Evolutionary conservation across 176 grass and related monocot genomes (phyloP).

Genomic region (Cocos nucifera): DNA sequence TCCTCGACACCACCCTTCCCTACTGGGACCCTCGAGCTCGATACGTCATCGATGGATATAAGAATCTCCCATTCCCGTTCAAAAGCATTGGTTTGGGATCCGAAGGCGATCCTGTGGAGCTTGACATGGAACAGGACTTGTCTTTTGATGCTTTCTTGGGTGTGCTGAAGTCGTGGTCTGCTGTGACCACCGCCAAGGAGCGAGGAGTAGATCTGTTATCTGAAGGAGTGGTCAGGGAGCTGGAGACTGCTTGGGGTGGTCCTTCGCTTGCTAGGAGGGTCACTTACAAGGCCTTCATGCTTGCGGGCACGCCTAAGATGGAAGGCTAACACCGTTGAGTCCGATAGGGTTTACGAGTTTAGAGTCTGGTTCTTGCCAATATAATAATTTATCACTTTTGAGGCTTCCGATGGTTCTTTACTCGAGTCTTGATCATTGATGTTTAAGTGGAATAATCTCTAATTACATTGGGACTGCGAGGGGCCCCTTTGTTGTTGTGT

Average conservation of each 20-base stretch:
- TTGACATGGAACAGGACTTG: slow-evolving; percentile 50
- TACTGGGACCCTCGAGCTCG: slow-evolving; percentile 40
- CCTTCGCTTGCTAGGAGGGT: slow-evolving; percentile 26
- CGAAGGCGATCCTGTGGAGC: slow-evolving; percentile 44
- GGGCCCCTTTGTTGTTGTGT: no score
- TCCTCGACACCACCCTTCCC: slow-evolving; percentile 31
- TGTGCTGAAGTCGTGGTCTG: slow-evolving; percentile 37
- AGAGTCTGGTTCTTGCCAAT: no score
- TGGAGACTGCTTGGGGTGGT: slow-evolving; percentile 40
- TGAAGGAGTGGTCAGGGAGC: slow-evolving; percentile 35
- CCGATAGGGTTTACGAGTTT: no score
- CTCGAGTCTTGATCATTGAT: no score
- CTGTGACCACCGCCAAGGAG: slow-evolving; percentile 36
- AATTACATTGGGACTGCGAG: no score
- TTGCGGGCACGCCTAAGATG: slow-evolving; percentile 45
- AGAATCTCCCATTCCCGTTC: slow-evolving; percentile 61
- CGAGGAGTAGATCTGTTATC: slow-evolving; percentile 51
- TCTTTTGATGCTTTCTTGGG: slow-evolving; percentile 33
- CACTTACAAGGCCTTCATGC: slow-evolving; percentile 55
- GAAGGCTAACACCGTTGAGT: not conserved
- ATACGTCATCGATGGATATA: slow-evolving; percentile 42
- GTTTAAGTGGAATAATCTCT: no score
- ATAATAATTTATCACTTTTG: no score
- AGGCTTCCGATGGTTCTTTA: no score
- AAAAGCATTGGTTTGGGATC: slow-evolving; percentile 49